These are phyloP conservation scores for Phyllosticta citriasiana DNA, from an alignment of 2,329 filamentous ascomycete genomes.

Conservation along the genomic window DNA sequence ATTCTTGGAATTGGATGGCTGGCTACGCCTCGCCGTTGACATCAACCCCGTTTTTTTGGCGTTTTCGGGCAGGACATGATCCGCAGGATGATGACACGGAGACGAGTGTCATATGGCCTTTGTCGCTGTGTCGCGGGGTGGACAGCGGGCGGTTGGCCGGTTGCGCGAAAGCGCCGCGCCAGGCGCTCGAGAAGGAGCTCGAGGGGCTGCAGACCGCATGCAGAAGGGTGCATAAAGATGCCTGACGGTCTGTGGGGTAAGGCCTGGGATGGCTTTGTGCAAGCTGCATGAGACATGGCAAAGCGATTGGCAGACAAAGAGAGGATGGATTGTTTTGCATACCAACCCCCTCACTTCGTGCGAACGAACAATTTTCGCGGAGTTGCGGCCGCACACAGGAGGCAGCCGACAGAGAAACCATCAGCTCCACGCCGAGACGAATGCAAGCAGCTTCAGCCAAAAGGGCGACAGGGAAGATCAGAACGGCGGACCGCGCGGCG, in stretches of 20 bases:
- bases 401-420: not conserved
- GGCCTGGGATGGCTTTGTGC: constrained; percentile 7
- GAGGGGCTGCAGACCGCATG: constrained; percentile 3
- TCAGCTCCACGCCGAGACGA: not conserved
- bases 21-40: not conserved
- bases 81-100: constrained; percentile 5
- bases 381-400: not conserved
- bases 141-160: not conserved
- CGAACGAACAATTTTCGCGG: not conserved
- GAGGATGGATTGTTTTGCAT: constrained; percentile 9
- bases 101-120: not conserved
- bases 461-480: not conserved
- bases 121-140: not conserved
- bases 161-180: constrained; percentile 1
- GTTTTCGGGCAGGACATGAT: not conserved
- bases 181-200: not conserved
- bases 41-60: not conserved
- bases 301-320: constrained; percentile 4
- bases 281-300: constrained; percentile 1
- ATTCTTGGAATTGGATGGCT: constrained; percentile 6
- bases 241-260: constrained; percentile 2
- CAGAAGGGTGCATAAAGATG: constrained; percentile 1
- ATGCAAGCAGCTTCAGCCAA: not conserved
- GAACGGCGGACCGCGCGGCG: not conserved
- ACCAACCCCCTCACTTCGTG: constrained; percentile 5